Evolutionary conservation across 139 green algal species (phyloP).

Genomic region (Spirogloea muscicola): DNA sequence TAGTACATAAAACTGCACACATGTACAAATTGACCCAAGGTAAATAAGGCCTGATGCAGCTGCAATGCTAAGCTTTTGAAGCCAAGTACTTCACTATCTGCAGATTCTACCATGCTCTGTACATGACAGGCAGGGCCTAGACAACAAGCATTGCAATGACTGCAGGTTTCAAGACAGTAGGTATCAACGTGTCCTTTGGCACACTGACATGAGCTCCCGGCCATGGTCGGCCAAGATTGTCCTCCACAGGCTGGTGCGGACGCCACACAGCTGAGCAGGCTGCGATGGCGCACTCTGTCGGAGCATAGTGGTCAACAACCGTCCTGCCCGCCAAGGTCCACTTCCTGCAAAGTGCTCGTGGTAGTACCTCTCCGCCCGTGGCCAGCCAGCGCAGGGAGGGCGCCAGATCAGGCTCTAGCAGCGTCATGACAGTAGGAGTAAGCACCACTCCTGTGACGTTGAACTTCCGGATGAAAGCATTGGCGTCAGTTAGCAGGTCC

Average conservation of each 20-base stretch:
- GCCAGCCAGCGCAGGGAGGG: constrained; percentile 25
- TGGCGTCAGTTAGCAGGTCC: constrained; percentile 17
- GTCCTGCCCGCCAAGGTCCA: constrained; percentile 14
- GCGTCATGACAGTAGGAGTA: constrained; percentile 5
- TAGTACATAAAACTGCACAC: constrained; percentile 28
- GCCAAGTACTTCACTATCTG: too few relatives aligned
- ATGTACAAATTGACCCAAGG: too few relatives aligned
- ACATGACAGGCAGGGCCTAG: too few relatives aligned
- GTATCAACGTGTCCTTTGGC: too few relatives aligned
- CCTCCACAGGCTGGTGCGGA: constrained; percentile 11
- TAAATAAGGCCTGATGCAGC: too few relatives aligned
- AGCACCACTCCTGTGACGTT: constrained; percentile 5
- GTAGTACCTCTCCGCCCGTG: constrained; percentile 17
- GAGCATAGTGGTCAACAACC: constrained; percentile 21
- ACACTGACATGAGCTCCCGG: constrained; percentile 26
- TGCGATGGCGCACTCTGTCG: constrained; percentile 11
- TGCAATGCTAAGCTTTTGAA: too few relatives aligned
- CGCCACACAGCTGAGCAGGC: constrained; percentile 19
- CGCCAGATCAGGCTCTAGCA: constrained; percentile 1
- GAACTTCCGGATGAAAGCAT: neutral
- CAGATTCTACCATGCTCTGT: too few relatives aligned
- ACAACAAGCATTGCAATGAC: too few relatives aligned
- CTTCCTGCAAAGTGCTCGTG: constrained; percentile 11
- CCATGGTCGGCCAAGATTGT: constrained; percentile 16
- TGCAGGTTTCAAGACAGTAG: too few relatives aligned